phyloP scores from a whole-genome alignment of 2,329 filamentous ascomycete genomes.

The Magnaporthales sp. region DNA sequence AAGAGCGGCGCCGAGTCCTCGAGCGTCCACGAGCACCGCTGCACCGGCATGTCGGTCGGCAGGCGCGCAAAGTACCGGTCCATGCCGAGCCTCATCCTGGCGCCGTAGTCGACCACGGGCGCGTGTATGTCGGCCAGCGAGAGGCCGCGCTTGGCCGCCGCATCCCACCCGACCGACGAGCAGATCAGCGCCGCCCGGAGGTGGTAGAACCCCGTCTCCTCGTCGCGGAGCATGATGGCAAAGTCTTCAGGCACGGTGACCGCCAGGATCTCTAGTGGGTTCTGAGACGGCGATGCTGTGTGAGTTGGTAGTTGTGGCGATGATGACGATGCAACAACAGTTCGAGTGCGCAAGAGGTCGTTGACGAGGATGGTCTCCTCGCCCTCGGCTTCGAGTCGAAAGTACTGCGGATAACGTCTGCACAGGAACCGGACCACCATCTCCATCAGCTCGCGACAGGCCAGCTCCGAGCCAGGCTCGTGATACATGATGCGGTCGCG shows the following conservation, averaged over 20 bases:
- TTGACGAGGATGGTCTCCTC: conserved; percentile 54
- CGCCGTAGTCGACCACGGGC: conserved; percentile 72
- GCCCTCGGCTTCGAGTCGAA: conserved; percentile 39
- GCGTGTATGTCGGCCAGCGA: conserved; percentile 63
- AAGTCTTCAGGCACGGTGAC: conserved; percentile 82
- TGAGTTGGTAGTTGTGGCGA: too few species aligned
- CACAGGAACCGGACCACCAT: conserved; percentile 76
- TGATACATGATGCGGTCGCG: conserved; percentile 56
- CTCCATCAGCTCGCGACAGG: conserved; percentile 81
- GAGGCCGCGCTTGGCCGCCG: conserved; percentile 64
- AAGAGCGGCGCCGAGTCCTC: conserved; percentile 69
- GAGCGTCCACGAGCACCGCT: conserved; percentile 77
- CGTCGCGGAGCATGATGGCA: conserved; percentile 63
- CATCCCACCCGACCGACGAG: conserved; percentile 72
- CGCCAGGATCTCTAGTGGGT: conserved; percentile 62
- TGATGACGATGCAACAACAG: conserved; percentile 37
- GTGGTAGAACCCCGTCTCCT: conserved; percentile 61
- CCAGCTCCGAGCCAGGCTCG: conserved; percentile 68
- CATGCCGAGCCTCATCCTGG: conserved; percentile 84
- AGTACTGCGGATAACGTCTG: conserved; percentile 67
- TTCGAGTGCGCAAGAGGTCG: conserved; percentile 52
- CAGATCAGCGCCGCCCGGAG: conserved; percentile 72
- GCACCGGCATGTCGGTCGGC: conserved; percentile 65
- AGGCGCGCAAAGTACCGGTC: conserved; percentile 73
- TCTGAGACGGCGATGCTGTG: conserved; percentile 25